These are phyloP conservation scores for Neurospora sp. DNA, from an alignment of 495 filamentous ascomycete genomes.

Conservation along the genomic window DNA sequence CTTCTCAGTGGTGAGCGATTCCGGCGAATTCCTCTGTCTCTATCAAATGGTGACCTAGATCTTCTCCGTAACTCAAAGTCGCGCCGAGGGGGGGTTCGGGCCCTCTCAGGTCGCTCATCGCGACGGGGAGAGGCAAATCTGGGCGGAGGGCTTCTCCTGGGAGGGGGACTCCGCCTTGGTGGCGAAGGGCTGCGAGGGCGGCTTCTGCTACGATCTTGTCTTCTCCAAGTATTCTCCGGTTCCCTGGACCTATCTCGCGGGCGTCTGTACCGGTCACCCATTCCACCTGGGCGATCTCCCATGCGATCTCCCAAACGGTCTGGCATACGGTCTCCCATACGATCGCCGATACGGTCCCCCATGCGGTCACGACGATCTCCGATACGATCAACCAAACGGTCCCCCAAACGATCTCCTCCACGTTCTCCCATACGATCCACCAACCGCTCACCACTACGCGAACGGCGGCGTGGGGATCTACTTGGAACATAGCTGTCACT, in stretches of 20 bases:
- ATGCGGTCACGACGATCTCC: constrained; percentile 16
- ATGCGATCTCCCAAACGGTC: background rate
- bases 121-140: constrained; percentile 35
- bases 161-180: constrained; percentile 26
- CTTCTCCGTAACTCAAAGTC: constrained; percentile 24
- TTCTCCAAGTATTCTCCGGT: constrained; percentile 9
- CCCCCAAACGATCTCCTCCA: constrained; percentile 8
- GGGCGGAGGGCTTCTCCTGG: constrained; percentile 21
- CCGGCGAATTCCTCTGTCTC: constrained; percentile 28
- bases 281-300: constrained; percentile 16
- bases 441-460: constrained; percentile 17
- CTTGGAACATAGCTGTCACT: constrained; percentile 28
- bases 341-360: background rate
- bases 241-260: constrained; percentile 23
- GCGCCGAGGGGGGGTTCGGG: constrained; percentile 18
- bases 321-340: background rate
- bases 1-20: constrained; percentile 30
- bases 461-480: constrained; percentile 26
- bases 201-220: constrained; percentile 29
- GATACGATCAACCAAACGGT: constrained; percentile 17
- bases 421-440: constrained; percentile 13
- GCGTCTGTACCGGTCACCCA: constrained; percentile 21
- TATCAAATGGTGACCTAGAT: constrained; percentile 37
- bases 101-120: constrained; percentile 19
- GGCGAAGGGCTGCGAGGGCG: constrained; percentile 18